phyloP scores from a whole-genome alignment of 179 eudicot genomes.

The Silene coronaria region DNA sequence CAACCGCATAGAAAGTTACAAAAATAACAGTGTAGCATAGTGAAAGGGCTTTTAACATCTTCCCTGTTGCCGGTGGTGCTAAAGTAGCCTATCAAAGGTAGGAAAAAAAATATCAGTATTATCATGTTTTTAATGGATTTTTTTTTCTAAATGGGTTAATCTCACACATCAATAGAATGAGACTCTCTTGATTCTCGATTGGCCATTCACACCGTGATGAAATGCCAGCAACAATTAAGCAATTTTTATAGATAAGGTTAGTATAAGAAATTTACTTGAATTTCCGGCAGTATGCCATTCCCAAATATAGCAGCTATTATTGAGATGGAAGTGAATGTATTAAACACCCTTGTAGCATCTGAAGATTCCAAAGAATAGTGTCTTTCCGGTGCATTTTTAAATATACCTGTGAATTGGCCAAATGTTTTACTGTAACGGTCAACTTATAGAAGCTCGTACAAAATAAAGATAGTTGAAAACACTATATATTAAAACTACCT shows the following conservation, averaged over 20 bases:
- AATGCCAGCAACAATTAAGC: not conserved
- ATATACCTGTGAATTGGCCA: slow-evolving; percentile 36
- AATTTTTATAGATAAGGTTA: not conserved
- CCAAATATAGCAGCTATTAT: slow-evolving; percentile 88
- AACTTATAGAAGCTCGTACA: not conserved
- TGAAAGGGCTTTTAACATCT: slow-evolving; percentile 84
- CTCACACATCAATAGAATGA: too few relatives aligned
- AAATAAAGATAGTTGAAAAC: not conserved
- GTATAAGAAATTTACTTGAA: slow-evolving; percentile 47
- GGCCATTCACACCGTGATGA: not conserved
- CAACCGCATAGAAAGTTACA: slow-evolving; percentile 73
- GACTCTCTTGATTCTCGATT: too few relatives aligned
- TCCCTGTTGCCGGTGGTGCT: slow-evolving; percentile 89
- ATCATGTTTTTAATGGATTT: too few relatives aligned
- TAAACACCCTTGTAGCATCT: slow-evolving; percentile 33
- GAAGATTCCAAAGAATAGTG: slow-evolving; percentile 56
- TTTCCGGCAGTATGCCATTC: slow-evolving; percentile 92
- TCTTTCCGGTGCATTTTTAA: slow-evolving; percentile 56
- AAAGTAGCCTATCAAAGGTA: slow-evolving; percentile 70
- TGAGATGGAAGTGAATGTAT: slow-evolving; percentile 85
- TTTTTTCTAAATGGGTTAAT: too few relatives aligned
- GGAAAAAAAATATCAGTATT: too few relatives aligned
- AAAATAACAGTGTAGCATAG: slow-evolving; percentile 73
- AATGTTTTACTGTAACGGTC: too few relatives aligned
- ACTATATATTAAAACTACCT: too few relatives aligned